Percentiles rank a stretch among this genome's conserved stretches.
phyloP scores from a whole-genome alignment of 2,329 filamentous ascomycete genomes.

The Thielaviopsis punctulata region DNA sequence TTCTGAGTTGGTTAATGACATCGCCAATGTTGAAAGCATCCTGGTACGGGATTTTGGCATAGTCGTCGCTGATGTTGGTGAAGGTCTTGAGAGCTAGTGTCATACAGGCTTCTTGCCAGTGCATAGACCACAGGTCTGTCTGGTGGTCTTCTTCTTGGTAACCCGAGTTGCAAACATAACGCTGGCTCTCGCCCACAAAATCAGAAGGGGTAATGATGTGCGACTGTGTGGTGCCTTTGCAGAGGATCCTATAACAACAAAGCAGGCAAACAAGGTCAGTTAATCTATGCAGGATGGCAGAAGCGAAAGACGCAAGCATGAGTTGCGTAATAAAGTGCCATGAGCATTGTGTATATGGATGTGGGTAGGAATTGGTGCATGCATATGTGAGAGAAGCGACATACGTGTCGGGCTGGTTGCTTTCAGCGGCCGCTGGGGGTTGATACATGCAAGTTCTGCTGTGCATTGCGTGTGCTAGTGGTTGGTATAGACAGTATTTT shows the following conservation, averaged over 20 bases:
- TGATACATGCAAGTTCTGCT: background rate
- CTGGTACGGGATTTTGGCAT: conserved; percentile 58
- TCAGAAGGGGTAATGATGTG: background rate
- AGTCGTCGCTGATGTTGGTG: conserved; percentile 45
- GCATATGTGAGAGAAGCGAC: background rate
- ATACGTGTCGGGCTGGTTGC: background rate
- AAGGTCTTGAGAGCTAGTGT: conserved; percentile 53
- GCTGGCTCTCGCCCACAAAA: conserved; percentile 6
- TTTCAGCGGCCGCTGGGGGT: background rate
- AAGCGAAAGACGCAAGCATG: background rate
- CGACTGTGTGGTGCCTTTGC: background rate
- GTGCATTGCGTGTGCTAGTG: background rate
- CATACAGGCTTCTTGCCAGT: conserved; percentile 49
- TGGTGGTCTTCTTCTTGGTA: conserved; percentile 56
- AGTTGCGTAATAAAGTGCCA: background rate
- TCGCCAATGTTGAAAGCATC: conserved; percentile 62
- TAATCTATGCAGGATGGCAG: background rate
- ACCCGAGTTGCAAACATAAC: conserved; percentile 50
- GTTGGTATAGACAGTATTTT: background rate
- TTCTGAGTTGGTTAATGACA: conserved; percentile 40
- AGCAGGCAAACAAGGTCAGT: background rate
- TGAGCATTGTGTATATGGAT: too few species aligned
- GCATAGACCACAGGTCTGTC: conserved; percentile 51
- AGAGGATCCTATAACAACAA: background rate
- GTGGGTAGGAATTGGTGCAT: background rate